phyloP scores from a whole-genome alignment of 2,329 filamentous ascomycete species.

The Aspergillus viridinutans region DNA sequence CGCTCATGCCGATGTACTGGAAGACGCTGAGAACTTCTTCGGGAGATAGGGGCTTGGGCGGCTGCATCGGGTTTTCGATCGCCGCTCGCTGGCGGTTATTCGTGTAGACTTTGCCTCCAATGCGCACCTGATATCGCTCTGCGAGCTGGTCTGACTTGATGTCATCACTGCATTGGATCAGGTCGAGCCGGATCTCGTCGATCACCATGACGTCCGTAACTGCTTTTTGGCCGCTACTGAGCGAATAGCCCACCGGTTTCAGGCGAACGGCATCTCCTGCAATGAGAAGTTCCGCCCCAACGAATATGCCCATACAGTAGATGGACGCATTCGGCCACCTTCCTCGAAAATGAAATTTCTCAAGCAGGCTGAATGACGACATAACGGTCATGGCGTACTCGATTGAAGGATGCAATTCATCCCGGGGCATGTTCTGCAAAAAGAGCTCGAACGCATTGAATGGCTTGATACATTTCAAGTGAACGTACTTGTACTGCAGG shows the following conservation, averaged over 20 bases:
- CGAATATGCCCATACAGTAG: slow-evolving; percentile 51
- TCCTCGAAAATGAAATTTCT: slow-evolving; percentile 51
- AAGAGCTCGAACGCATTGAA: slow-evolving; percentile 52
- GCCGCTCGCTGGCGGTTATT: slow-evolving; percentile 24
- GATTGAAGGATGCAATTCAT: slow-evolving; percentile 51
- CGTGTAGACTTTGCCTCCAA: slow-evolving; percentile 50
- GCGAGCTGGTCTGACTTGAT: slow-evolving; percentile 44
- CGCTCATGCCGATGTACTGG: slow-evolving; percentile 38
- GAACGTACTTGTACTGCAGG: slow-evolving; percentile 53
- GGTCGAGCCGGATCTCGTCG: slow-evolving; percentile 49
- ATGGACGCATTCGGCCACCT: slow-evolving; percentile 52
- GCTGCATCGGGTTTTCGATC: slow-evolving; percentile 14
- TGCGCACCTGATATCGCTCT: slow-evolving; percentile 44
- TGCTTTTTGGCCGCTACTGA: slow-evolving; percentile 10
- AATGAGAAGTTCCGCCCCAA: slow-evolving; percentile 54
- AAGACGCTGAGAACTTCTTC: slow-evolving; percentile 34
- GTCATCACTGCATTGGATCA: slow-evolving; percentile 47
- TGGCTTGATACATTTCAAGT: slow-evolving; percentile 51
- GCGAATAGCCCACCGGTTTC: slow-evolving; percentile 27
- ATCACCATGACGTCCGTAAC: slow-evolving; percentile 52
- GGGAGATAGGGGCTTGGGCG: slow-evolving; percentile 21
- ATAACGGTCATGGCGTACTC: slow-evolving; percentile 50
- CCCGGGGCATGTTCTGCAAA: slow-evolving; percentile 37
- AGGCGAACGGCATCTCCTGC: slow-evolving; percentile 54
- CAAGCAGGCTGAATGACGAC: slow-evolving; percentile 51